Evolutionary conservation across 805 yeast genomes (phyloP).

Genomic region (Starmerella floris): DNA sequence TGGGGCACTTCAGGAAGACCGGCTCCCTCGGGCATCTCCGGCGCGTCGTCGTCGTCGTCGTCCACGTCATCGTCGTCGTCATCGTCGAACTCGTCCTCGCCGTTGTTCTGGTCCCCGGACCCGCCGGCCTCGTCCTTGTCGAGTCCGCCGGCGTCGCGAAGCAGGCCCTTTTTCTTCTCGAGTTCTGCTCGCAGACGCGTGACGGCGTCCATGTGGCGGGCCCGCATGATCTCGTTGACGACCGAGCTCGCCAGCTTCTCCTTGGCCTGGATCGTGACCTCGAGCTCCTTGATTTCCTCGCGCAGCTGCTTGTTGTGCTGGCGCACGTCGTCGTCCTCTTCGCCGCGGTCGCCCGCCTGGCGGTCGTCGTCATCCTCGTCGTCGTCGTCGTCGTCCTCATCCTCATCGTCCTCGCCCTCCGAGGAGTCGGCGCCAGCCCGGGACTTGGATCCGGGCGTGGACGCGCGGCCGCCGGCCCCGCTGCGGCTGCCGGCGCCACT

Average conservation of each 20-base stretch:
- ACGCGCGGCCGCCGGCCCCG: background rate
- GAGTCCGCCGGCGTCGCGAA: slow-evolving; percentile 29
- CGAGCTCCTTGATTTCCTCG: slow-evolving; percentile 78
- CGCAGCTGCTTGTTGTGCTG: slow-evolving; percentile 61
- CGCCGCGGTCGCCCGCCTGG: slow-evolving; percentile 39
- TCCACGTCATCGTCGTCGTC: slow-evolving; percentile 25
- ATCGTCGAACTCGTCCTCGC: slow-evolving; percentile 29
- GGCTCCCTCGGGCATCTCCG: slow-evolving; percentile 20
- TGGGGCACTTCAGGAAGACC: background rate
- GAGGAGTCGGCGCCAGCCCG: slow-evolving; percentile 1
- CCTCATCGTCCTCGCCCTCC: slow-evolving; percentile 22
- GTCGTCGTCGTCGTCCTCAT: slow-evolving; percentile 20
- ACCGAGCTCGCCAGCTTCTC: slow-evolving; percentile 57
- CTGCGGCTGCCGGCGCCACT: background rate
- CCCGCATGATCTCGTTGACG: slow-evolving; percentile 70
- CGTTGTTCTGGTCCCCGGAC: slow-evolving; percentile 18
- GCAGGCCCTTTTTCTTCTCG: slow-evolving; percentile 62
- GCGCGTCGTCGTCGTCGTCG: slow-evolving; percentile 13
- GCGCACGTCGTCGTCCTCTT: slow-evolving; percentile 38
- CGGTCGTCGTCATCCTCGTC: slow-evolving; percentile 22
- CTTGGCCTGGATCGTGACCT: slow-evolving; percentile 61
- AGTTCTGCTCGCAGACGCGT: slow-evolving; percentile 66
- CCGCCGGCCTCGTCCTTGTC: slow-evolving; percentile 21
- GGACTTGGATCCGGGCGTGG: background rate
- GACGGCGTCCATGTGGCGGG: slow-evolving; percentile 72